These are phyloP conservation scores for Solanum rostratum DNA, from an alignment of 257 asterid genomes.

Conservation along the genomic window DNA sequence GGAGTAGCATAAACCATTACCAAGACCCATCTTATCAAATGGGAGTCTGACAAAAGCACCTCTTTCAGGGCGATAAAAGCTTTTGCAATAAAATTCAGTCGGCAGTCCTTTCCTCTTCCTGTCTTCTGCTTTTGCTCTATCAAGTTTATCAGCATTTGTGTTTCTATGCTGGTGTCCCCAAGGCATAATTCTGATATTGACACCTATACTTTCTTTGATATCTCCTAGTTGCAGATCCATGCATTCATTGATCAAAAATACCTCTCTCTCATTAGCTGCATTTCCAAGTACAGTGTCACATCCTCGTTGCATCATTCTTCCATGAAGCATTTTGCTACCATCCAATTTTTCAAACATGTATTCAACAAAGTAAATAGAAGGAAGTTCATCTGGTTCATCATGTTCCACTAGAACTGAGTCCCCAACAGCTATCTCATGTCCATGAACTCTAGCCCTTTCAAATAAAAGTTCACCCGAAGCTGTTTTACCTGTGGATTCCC, in stretches of 20 bases:
- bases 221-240: constrained; percentile 49
- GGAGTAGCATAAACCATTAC: constrained; percentile 67
- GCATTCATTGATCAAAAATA: constrained; percentile 75
- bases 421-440: constrained; percentile 44
- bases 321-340: constrained; percentile 78
- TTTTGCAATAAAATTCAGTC: constrained; percentile 72
- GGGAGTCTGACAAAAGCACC: constrained; percentile 84
- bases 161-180: constrained; percentile 91
- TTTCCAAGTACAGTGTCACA: constrained; percentile 81
- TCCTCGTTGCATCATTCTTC: constrained; percentile 67
- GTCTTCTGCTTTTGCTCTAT: constrained; percentile 80
- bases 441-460: constrained; percentile 40
- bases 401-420: constrained; percentile 51
- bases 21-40: constrained; percentile 50
- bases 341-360: constrained; percentile 70
- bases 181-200: constrained; percentile 49
- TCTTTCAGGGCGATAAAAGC: constrained; percentile 73
- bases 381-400: constrained; percentile 35
- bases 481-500: constrained; percentile 43
- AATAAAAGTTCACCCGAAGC: constrained; percentile 50
- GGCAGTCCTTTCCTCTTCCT: constrained; percentile 62
- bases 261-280: constrained; percentile 74
- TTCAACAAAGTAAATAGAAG: constrained; percentile 53
- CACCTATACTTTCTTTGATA: constrained; percentile 26
- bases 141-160: constrained; percentile 53